Evolutionary conservation across 179 eudicot species (phyloP), one percentile per base, ranked within the genome.

Genomic region (Beta lomatogona): DNA sequence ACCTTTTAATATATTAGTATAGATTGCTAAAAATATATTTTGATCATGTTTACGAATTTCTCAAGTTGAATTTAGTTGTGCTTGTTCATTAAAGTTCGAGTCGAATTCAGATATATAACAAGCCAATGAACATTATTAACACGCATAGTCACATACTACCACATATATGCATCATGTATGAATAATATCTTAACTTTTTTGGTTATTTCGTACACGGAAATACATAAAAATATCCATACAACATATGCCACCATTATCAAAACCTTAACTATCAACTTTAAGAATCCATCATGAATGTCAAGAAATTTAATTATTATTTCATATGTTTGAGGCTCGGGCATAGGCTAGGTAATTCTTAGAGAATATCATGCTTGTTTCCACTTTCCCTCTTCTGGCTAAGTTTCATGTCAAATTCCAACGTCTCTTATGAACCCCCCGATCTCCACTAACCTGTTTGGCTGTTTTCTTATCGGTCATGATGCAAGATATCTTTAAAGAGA

Each of bases 391-490:
- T 46, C 1, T 53, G 48, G 48, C 50, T 53, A 14, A 57, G 18
- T 1, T 75, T 75, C 28, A 0, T 14, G 28, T 1, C 28, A 25
- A 25, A 25, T 25, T 25, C 28, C 28, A 48, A 48, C 28, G 16
- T 71, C 76, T 72, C 60, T 72, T 22, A 72, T 52, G 76, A 60
- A 22, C 60, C 60, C 60, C n/a, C 19, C n/a, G 4, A 72, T 53
- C 21, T 72, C 76, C 76, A 72, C 61, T 53, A 15, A 52, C 45
- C 4, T 31, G 2, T 18, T 58, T 18, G n/a, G 19, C 12, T n/a
- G 9, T 72, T 25, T 52, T 50, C 75, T 70, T 46, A 70, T 70
- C 0, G 57, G n/a, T 9, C 58, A 50, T 48, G 74, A 70, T 45
- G 74, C 46, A 22, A 69, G 16, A 58, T 19, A 10, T 58, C 19